Conservation (phyloP, 1,139 yeast species). For the Diutina sp. region DNA sequence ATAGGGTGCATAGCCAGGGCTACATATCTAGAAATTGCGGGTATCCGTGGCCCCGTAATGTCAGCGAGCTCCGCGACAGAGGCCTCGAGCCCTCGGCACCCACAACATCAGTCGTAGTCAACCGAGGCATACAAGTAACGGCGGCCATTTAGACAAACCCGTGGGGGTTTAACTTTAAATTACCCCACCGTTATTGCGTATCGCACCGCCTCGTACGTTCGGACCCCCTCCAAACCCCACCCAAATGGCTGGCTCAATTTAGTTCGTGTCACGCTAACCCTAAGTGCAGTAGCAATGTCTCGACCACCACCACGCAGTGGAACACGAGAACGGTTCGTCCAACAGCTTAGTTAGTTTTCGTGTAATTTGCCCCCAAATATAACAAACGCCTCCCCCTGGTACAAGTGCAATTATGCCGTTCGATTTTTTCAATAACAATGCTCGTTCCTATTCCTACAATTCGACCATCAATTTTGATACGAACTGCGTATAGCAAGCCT, state of each 20-base stretch:
- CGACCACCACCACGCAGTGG: neutral
- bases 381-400: neutral
- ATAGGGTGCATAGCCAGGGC: neutral
- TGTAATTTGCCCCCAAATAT: neutral
- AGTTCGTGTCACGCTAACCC: neutral
- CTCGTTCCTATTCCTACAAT: neutral
- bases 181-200: neutral
- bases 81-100: neutral
- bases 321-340: neutral
- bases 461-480: neutral
- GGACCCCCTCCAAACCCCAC: neutral
- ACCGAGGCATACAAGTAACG: too few relatives aligned
- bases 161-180: neutral
- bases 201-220: neutral
- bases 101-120: too few relatives aligned
- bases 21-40: neutral
- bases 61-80: neutral
- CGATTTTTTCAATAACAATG: neutral
- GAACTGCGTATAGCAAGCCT: neutral
- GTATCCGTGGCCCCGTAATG: neutral
- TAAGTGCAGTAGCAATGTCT: neutral
- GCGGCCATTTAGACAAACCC: too few relatives aligned
- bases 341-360: neutral
- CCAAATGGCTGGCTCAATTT: neutral
- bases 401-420: neutral